Percentiles rank a stretch among this genome's conserved stretches.
These are phyloP conservation scores for Chaetothyriales sp. DNA, from an alignment of 2,329 filamentous ascomycete genomes.

Conservation along the genomic window DNA sequence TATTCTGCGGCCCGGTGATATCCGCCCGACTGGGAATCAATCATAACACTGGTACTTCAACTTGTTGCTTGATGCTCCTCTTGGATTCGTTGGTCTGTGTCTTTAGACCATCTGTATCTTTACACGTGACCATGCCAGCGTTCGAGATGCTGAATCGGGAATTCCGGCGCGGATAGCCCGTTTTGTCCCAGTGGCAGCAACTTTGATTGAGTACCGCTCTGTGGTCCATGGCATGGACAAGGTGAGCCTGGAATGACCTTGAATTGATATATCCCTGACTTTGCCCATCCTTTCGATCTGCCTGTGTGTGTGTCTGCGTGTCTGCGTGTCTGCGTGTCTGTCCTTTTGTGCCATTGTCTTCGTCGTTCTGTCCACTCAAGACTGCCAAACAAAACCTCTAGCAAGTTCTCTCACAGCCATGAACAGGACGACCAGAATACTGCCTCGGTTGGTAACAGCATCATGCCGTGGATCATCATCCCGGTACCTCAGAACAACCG, in stretches of 20 bases:
- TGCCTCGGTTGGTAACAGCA: too few relatives aligned
- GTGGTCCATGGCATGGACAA: neutral
- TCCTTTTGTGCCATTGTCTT: neutral
- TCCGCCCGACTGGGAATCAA: neutral
- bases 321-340: too few relatives aligned
- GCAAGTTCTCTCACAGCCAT: neutral
- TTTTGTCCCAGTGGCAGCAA: neutral
- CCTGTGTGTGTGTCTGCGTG: too few relatives aligned
- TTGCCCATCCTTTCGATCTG: too few relatives aligned
- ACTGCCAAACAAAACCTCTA: neutral
- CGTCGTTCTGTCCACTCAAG: neutral
- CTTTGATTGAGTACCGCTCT: neutral
- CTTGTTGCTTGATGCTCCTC: neutral
- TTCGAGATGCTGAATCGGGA: neutral
- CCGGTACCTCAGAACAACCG: too few relatives aligned
- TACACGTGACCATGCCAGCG: neutral
- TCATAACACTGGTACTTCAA: neutral
- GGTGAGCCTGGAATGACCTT: too few relatives aligned
- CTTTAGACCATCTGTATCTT: too few relatives aligned
- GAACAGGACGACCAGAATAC: neutral
- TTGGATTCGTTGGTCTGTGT: too few relatives aligned
- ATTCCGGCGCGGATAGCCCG: neutral
- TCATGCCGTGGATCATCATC: too few relatives aligned
- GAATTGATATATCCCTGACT: neutral
- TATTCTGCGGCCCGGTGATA: neutral